A percentile compares a stretch with the other conserved stretches of the same genome.
phyloP scores from a whole-genome alignment of 345 rosid genomes.

The Clarkia xantiana region DNA sequence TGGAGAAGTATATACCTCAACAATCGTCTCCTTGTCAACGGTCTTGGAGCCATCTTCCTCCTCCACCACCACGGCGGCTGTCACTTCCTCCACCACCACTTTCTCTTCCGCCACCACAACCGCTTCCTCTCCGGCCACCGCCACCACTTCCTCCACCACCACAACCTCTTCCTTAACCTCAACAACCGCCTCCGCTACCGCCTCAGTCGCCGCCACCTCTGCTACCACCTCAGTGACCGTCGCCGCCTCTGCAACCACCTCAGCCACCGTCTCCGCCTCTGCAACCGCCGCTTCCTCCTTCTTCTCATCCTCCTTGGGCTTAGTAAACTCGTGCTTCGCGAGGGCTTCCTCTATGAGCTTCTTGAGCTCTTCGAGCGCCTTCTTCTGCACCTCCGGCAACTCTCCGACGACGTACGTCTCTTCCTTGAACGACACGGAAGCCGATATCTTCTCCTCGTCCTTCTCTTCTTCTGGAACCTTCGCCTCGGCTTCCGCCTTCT shows the following conservation, averaged over 20 bases:
- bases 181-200: background rate
- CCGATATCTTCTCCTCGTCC: conserved; percentile 7
- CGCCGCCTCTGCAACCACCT: background rate
- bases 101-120: conserved; percentile 5
- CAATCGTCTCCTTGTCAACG: conserved; percentile 72
- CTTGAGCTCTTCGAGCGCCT: conserved; percentile 18
- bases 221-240: too few relatives aligned
- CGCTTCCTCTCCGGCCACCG: conserved; percentile 2
- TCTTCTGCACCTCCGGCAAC: conserved; percentile 14
- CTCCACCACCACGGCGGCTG: conserved; percentile 11
- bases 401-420: conserved; percentile 15
- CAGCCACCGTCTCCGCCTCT: background rate
- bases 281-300: background rate
- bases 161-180: conserved; percentile 4
- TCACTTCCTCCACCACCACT: conserved; percentile 4
- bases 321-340: conserved; percentile 10
- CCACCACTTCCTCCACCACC: conserved; percentile 1
- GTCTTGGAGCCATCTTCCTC: conserved; percentile 67
- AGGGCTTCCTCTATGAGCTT: conserved; percentile 10
- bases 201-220: background rate
- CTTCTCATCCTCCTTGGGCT: conserved; percentile 6
- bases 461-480: conserved; percentile 5
- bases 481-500: conserved; percentile 3
- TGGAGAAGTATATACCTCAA: conserved; percentile 19
- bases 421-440: conserved; percentile 14